Evolutionary conservation across 345 rosid species (phyloP), one percentile per base, ranked within the genome.

Genomic region (Zanthoxylum bungeanum): DNA sequence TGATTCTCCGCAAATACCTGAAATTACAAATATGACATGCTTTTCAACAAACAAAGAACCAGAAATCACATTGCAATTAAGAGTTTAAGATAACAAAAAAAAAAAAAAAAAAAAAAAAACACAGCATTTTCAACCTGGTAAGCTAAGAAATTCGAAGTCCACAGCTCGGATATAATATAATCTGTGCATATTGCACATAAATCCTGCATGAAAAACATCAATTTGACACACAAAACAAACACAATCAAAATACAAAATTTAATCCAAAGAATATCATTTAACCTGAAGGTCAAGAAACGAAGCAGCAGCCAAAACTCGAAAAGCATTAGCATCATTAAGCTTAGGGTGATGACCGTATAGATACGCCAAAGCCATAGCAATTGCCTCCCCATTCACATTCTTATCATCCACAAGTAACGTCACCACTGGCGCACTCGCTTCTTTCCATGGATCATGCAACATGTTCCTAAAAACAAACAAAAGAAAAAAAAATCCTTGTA

Each of bases 281-380:
- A 93, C 98, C 98, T 93, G 96, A 64, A 94, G 97, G 80, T 94
- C 98, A 33, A 94, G 97, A 85, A 92, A 94, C 2, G 98, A 92
- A 72, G 97, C 95, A n/a, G 93, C 93, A 79, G 98, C 98, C 71
- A 94, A 79, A 66, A 92, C 97, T 25, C 97, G 95, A 73, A 89
- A 94, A 0, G 98, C 98, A 66, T 89, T 94, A 59, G 76, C 82
- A 77, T 90, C 97, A 77, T 90, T 87, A 79, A 92, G 93, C 81
- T 92, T 94, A 21, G 97, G 95, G 64, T 85, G 91, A 77, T 89
- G 90, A 17, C 98, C 98, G 53, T 94, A 92, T 36, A 92, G 73
- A 75, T 92, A 94, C 30, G 97, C 97, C 81, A 94, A 85, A 62
- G 97, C 88, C 79, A 87, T 76, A 6, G 90, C 92, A 60, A 90